Base-by-base conservation (phyloP, 306 rosid species). In the Arachis stenosperma region DNA sequence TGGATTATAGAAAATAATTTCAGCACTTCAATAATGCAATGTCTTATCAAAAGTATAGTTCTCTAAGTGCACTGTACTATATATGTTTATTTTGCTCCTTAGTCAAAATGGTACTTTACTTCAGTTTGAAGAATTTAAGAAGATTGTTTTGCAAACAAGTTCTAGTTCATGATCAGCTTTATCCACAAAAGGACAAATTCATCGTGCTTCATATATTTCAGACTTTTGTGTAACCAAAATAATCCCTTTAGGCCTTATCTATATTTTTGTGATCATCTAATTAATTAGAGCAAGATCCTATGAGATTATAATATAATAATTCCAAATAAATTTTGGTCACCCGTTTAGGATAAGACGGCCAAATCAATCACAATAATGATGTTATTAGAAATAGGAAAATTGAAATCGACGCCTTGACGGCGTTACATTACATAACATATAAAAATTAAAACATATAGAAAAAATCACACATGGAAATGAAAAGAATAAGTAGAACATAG, bases 101-200 rank as follows among this genome's bases (percentile, higher is more conserved):
- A 9, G 60, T 56, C 33, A 39, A 80, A 56, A 29, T 9, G 52
- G 39, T 57, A 81, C 81, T 84, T 80, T 51, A 53, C 87, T 80
- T 80, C 55, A 59, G 47, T 63, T 64, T 27, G 56, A 80, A 84
- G 87, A 79, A 79, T 79, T 77, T 72, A 76, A 47, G 76, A 58
- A 12, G 65, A 71, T 66, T 81, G 65, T 75, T 65, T 48, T 50
- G 64, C 69, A 76, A 81, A 71, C 74, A 66, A 80, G 69, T 54
- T 69, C 15, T 15, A 61, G 7, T 15, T 51, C 53, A 57, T 47
- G 37, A 46, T 13, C n/a, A 30, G 13, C 69, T 68, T 56, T 15
- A 36, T 46, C 27, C 43, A 55, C 27, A 30, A 56, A 46, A 40
- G 39, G 74, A 64, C 69, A 46, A 4, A 56, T 68, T 62, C 56